Evolutionary conservation across 2,329 filamentous ascomycete species (phyloP).

Genomic region (Ophiostoma sp.): DNA sequence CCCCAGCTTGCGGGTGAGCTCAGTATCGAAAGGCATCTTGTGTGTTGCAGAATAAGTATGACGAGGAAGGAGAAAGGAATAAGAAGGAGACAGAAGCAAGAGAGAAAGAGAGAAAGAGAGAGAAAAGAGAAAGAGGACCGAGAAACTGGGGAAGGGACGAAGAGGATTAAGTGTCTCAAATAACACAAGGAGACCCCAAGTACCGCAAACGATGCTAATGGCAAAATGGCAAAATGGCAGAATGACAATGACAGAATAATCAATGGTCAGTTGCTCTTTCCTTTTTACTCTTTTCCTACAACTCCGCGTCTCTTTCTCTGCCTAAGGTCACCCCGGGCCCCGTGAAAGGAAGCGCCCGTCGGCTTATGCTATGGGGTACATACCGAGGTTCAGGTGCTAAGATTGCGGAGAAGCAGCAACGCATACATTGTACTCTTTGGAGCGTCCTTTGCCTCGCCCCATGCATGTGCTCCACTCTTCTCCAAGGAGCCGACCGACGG

Average conservation of each 20-base stretch:
- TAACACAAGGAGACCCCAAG: not conserved
- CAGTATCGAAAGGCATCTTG: constrained; percentile 53
- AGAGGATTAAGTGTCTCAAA: constrained; percentile 13
- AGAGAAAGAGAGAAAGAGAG: constrained; percentile 10
- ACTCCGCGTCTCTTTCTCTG: not conserved
- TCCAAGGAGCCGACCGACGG: not conserved
- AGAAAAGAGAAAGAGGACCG: not conserved
- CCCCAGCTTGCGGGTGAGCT: constrained; percentile 53
- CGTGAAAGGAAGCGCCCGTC: constrained; percentile 13
- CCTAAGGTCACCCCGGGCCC: constrained; percentile 13
- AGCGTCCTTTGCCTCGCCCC: not conserved
- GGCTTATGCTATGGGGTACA: constrained; percentile 21
- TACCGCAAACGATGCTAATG: not conserved
- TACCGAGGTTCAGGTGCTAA: constrained; percentile 23
- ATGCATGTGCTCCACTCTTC: not conserved
- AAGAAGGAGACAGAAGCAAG: not conserved
- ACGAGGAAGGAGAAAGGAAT: not conserved
- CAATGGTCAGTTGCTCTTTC: constrained; percentile 1
- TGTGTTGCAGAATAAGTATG: not conserved
- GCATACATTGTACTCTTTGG: not conserved
- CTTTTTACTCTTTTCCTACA: not conserved
- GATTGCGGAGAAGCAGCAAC: constrained; percentile 20
- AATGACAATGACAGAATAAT: not conserved
- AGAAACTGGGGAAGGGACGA: not conserved
- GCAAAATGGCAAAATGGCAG: not conserved